phyloP scores from a whole-genome alignment of 148 eudicot genomes.

The Rhododendron henanense region DNA sequence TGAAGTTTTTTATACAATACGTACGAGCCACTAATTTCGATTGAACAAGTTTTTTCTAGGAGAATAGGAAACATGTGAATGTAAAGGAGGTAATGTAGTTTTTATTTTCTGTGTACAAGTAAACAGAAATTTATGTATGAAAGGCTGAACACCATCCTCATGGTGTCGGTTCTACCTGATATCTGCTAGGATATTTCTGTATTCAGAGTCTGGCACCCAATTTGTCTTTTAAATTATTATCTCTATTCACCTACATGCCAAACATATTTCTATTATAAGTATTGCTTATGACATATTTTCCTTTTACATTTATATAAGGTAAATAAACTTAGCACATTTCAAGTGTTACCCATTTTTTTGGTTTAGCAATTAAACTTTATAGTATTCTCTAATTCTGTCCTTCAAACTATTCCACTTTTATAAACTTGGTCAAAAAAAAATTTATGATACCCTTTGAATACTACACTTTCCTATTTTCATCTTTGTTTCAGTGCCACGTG shows the following conservation, averaged over 20 bases:
- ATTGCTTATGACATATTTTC: background rate
- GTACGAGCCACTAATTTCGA: background rate
- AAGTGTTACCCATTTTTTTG: background rate
- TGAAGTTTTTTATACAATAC: background rate
- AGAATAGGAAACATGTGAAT: background rate
- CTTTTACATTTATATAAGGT: background rate
- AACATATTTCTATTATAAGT: background rate
- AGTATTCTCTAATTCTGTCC: background rate
- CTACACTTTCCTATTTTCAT: background rate
- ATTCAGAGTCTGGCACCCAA: background rate
- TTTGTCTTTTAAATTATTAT: background rate
- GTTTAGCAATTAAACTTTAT: background rate
- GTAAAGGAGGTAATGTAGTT: background rate
- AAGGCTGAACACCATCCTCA: background rate
- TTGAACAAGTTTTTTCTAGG: background rate
- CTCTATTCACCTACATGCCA: background rate
- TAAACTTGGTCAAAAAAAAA: background rate
- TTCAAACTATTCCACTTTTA: background rate
- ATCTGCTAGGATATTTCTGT: background rate
- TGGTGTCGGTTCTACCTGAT: background rate
- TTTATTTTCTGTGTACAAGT: background rate
- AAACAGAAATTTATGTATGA: background rate
- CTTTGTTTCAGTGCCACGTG: background rate
- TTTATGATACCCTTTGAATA: background rate
- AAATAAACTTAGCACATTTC: background rate